Base-by-base conservation (phyloP, 192 early-diverging fungal genomes). In the Coemansia guatemalensis region DNA sequence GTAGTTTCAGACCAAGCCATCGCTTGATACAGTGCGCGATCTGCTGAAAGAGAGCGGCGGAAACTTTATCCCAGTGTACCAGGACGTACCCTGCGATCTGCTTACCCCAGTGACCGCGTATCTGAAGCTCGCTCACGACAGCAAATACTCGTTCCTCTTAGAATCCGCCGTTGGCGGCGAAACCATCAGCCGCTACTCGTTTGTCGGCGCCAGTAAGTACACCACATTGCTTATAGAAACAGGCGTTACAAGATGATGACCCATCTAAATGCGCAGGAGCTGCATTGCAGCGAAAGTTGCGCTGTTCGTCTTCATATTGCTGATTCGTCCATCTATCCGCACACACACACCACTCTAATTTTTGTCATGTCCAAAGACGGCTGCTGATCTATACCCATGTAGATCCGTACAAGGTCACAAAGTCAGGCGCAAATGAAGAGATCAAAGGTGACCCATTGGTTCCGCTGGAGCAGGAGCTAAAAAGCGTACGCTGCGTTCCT, bases 101-200 rank as follows among this genome's bases (percentile, higher is more conserved):
- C 83, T 98, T 30, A 99, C 97, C 6, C 97, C 97, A 26, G 95
- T 99, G 18, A 88, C 92, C 20, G 96, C 95, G 21, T 99, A 98
- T 65, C 89, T 98, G 62, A 92, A 91, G 68, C 85, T 98, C 20
- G 82, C 93, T 20, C 82, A 90, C 53, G 78, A 84, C 48, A 87
- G 86, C 64, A 83, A 89, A 12, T 91, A 95, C 74, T 98, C 97
- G 29, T 99, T 99, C 63, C 74, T 99, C 65, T 88, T 99, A 23
- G 97, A 99, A 68, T 94, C 92, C 25, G 93, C 96, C 20, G 78
- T 87, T 52, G 96, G 94, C 44, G 94, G 95, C 48, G 97, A 99
- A 68, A 94, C 89, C 57, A 93, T 96, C 79, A 91, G 95, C 25
- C 89, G 95, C 55, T 99, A 96, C 79, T 95, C 94, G 48, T 96